Percentiles rank a stretch among this genome's conserved stretches.
Conservation (phyloP, 257 asterid species). For the Perilla frutescens region DNA sequence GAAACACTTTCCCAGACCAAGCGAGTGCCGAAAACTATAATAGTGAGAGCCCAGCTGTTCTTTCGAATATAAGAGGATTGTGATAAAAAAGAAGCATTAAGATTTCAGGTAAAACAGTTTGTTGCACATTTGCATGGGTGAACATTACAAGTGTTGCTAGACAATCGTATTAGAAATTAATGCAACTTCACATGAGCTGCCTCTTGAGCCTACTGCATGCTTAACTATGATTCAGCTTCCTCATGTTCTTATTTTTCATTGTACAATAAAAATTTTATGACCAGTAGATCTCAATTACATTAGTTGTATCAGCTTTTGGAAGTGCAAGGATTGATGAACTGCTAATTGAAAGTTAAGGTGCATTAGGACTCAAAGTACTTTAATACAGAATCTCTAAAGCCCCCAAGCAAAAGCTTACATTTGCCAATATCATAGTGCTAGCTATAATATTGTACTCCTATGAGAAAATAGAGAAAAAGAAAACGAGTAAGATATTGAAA, state of each 20-base stretch:
- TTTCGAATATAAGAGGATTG: slow-evolving; percentile 37
- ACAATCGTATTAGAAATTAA: background rate
- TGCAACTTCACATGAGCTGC: slow-evolving; percentile 67
- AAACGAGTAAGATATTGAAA: too few species aligned
- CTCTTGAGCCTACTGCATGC: slow-evolving; percentile 64
- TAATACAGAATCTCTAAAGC: background rate
- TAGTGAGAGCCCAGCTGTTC: slow-evolving; percentile 59
- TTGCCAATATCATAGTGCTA: too few species aligned
- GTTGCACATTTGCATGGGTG: background rate
- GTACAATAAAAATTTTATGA: slow-evolving; percentile 46
- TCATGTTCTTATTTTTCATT: slow-evolving; percentile 77
- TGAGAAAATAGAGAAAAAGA: too few species aligned
- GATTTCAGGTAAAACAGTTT: background rate
- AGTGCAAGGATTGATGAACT: slow-evolving; percentile 16
- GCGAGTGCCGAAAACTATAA: slow-evolving; percentile 57
- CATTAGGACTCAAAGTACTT: background rate
- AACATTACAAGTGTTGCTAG: background rate
- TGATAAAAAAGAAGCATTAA: background rate
- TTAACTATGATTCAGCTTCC: slow-evolving; percentile 73
- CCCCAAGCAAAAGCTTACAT: too few species aligned
- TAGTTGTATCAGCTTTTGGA: slow-evolving; percentile 15
- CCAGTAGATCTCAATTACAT: slow-evolving; percentile 28
- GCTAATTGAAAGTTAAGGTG: slow-evolving; percentile 10
- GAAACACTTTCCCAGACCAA: slow-evolving; percentile 68
- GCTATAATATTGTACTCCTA: too few species aligned